Percentiles rank a stretch among this genome's conserved stretches.
phyloP scores from a whole-genome alignment of 2,329 filamentous ascomycete genomes.

The Periconia macrospinosa region DNA sequence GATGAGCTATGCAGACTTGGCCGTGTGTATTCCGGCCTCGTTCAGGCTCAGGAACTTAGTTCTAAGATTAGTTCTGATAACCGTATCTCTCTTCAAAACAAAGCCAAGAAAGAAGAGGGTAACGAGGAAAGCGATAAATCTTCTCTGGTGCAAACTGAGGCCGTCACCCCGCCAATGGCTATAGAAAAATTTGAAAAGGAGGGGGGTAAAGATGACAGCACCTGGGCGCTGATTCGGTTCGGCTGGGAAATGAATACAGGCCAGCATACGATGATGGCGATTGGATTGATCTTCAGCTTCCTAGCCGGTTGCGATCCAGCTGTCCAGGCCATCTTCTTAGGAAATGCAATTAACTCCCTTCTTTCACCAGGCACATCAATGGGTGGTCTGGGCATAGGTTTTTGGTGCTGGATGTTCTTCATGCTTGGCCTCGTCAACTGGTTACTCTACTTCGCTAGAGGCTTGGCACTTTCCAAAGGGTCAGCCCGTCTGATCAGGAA shows the following conservation, averaged over 20 bases:
- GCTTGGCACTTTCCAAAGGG: slow-evolving; percentile 60
- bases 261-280: slow-evolving; percentile 42
- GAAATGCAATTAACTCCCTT: slow-evolving; percentile 79
- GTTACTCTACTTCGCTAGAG: slow-evolving; percentile 31
- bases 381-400: slow-evolving; percentile 67
- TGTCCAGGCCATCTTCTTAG: slow-evolving; percentile 71
- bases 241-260: slow-evolving; percentile 35
- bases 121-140: slow-evolving; percentile 15
- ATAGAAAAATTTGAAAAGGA: slow-evolving; percentile 26
- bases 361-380: slow-evolving; percentile 60
- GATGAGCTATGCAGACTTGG: slow-evolving; percentile 71
- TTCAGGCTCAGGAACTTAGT: slow-evolving; percentile 74
- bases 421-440: slow-evolving; percentile 34
- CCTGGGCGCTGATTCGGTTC: slow-evolving; percentile 48
- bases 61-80: no score
- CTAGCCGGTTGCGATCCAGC: slow-evolving; percentile 39
- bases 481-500: slow-evolving; percentile 69
- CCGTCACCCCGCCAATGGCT: no score
- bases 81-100: no score
- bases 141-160: no score
- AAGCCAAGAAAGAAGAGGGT: slow-evolving; percentile 16
- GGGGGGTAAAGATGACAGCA: slow-evolving; percentile 29
- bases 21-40: slow-evolving; percentile 82
- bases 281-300: slow-evolving; percentile 45
- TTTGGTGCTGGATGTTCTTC: slow-evolving; percentile 42